Evolutionary conservation across 768 basidiomycete species (phyloP).

Genomic region (Lanmaoa rubissima): DNA sequence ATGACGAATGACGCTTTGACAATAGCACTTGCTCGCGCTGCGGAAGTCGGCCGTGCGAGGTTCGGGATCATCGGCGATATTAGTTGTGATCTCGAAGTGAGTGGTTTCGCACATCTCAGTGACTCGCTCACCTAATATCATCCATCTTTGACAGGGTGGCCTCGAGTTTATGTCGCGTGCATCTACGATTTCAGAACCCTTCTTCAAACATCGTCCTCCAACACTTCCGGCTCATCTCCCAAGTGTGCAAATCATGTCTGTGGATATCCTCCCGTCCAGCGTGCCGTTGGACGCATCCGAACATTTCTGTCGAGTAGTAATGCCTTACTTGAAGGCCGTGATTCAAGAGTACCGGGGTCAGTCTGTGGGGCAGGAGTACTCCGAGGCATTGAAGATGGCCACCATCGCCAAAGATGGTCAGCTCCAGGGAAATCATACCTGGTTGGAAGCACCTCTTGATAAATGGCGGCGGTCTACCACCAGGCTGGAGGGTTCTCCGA

Average conservation of each 20-base stretch:
- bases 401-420: conserved; percentile 64
- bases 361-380: conserved; percentile 26
- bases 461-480: conserved; percentile 34
- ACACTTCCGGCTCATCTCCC: conserved; percentile 46
- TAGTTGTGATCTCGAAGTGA: conserved; percentile 80
- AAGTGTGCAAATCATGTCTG: conserved; percentile 76
- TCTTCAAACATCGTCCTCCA: conserved; percentile 51
- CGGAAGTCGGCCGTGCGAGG: conserved; percentile 49
- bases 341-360: conserved; percentile 41
- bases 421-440: conserved; percentile 51
- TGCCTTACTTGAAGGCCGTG: conserved; percentile 65
- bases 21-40: conserved; percentile 47
- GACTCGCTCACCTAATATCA: background rate
- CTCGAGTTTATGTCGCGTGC: conserved; percentile 77
- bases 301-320: conserved; percentile 66
- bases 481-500: conserved; percentile 9
- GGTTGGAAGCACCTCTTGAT: conserved; percentile 56
- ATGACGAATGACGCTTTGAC: conserved; percentile 67
- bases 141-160: conserved; percentile 56
- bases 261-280: conserved; percentile 87
- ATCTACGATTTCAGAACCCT: conserved; percentile 77
- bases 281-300: conserved; percentile 79
- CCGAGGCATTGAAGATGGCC: conserved; percentile 58
- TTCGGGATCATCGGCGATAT: conserved; percentile 82
- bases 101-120: conserved; percentile 3